Conservation (phyloP, 345 rosid species). For the Citrus hindsii region DNA sequence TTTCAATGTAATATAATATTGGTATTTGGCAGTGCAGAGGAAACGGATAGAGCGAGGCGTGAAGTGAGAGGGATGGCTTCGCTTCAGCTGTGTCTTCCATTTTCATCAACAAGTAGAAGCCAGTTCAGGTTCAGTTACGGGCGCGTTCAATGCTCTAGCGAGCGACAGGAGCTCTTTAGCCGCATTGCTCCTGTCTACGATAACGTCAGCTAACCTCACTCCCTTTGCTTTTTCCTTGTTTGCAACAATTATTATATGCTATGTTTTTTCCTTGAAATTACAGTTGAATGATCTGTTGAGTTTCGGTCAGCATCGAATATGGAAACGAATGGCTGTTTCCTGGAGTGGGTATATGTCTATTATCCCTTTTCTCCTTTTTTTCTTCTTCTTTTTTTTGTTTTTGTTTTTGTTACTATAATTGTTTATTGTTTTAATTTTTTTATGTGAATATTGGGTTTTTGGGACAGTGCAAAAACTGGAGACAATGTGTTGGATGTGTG, state of each 20-base stretch:
- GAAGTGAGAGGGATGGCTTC: slow-evolving; percentile 21
- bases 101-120: background rate
- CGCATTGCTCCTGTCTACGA: slow-evolving; percentile 88
- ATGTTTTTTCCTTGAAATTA: background rate
- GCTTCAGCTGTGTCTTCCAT: slow-evolving; percentile 21
- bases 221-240: background rate
- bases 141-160: slow-evolving; percentile 36
- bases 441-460: background rate
- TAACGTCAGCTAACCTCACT: slow-evolving; percentile 29
- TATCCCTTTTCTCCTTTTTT: no score
- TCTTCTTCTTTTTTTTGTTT: background rate
- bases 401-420: background rate
- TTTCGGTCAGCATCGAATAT: slow-evolving; percentile 81
- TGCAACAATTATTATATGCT: background rate
- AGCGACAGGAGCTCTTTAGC: slow-evolving; percentile 62
- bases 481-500: slow-evolving; percentile 79
- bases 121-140: background rate
- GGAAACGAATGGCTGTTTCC: slow-evolving; percentile 86
- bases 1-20: no score
- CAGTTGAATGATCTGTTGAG: slow-evolving; percentile 82
- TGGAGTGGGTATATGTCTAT: slow-evolving; percentile 44
- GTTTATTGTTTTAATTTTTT: background rate
- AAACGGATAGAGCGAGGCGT: background rate
- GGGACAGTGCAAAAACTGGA: slow-evolving; percentile 61
- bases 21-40: no score